Evolutionary conservation across 495 filamentous ascomycete species (phyloP).

Genomic region (Penicillium arizonense): DNA sequence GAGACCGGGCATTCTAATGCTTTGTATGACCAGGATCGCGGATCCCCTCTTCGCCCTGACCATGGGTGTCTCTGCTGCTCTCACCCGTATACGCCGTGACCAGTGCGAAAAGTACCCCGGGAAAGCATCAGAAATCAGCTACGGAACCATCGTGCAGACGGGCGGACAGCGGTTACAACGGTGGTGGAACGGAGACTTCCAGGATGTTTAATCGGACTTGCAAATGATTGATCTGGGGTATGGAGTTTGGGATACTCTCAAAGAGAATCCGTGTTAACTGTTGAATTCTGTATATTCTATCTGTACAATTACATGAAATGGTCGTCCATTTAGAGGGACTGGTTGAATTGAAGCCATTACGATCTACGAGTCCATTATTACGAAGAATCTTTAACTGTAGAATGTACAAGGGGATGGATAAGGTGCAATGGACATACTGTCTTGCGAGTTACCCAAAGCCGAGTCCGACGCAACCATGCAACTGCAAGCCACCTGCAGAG

Average conservation of each 20-base stretch:
- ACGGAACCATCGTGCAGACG: slow-evolving; percentile 25
- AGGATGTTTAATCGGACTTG: slow-evolving; percentile 21
- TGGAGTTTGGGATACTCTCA: background rate
- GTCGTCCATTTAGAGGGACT: background rate
- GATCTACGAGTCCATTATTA: too few relatives aligned
- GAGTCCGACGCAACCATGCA: too few relatives aligned
- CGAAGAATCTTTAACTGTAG: too few relatives aligned
- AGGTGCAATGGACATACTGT: too few relatives aligned
- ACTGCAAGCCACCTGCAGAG: background rate
- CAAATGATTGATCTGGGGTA: background rate
- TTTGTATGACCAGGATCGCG: slow-evolving; percentile 48
- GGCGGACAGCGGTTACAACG: slow-evolving; percentile 35
- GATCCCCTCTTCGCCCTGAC: slow-evolving; percentile 86
- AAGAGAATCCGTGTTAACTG: background rate
- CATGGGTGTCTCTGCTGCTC: slow-evolving; percentile 67
- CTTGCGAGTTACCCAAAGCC: too few relatives aligned
- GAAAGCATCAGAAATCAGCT: slow-evolving; percentile 30
- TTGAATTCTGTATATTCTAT: background rate
- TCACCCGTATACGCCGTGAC: slow-evolving; percentile 69
- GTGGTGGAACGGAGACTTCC: slow-evolving; percentile 48
- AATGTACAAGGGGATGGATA: too few relatives aligned
- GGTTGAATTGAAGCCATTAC: too few relatives aligned
- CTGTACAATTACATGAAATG: background rate
- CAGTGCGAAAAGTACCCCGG: slow-evolving; percentile 59
- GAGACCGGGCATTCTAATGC: background rate